phyloP scores from a whole-genome alignment of 106 monocot genomes.

The Ottelia alismoides region DNA sequence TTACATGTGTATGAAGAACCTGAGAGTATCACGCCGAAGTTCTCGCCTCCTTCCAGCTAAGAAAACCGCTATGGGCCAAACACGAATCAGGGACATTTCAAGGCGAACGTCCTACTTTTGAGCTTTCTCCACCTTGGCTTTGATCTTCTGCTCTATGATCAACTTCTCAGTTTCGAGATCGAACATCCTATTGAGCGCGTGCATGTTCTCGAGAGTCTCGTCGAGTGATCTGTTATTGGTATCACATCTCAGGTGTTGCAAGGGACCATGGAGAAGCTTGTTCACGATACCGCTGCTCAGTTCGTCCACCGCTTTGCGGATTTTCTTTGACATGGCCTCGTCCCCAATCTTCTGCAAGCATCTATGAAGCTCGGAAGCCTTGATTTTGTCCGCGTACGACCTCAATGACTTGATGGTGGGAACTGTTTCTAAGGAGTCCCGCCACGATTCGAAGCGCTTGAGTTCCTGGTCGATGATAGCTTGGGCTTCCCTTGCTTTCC shows the following conservation, averaged over 20 bases:
- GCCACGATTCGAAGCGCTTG: conserved; percentile 81
- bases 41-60: too few species aligned
- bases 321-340: conserved; percentile 56
- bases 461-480: conserved; percentile 58
- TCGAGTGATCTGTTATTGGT: conserved; percentile 77
- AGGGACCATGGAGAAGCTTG: conserved; percentile 85
- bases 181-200: conserved; percentile 95
- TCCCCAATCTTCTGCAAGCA: conserved; percentile 80
- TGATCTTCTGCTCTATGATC: conserved; percentile 83
- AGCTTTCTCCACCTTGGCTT: conserved; percentile 81
- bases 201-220: conserved; percentile 94
- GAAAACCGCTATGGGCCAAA: too few species aligned
- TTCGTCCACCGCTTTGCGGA: conserved; percentile 62
- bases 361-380: conserved; percentile 72
- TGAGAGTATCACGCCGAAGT: too few species aligned
- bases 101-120: too few species aligned
- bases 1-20: too few species aligned
- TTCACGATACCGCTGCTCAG: conserved; percentile 78
- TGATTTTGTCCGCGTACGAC: conserved; percentile 81
- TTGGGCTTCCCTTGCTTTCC: conserved; percentile 94
- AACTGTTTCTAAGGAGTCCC: conserved; percentile 92
- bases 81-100: too few species aligned
- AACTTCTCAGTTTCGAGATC: conserved; percentile 80
- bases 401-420: conserved; percentile 93
- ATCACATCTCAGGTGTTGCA: conserved; percentile 95